phyloP scores from a whole-genome alignment of 352 stramenopile genomes.

The Globisporangium parvum region DNA sequence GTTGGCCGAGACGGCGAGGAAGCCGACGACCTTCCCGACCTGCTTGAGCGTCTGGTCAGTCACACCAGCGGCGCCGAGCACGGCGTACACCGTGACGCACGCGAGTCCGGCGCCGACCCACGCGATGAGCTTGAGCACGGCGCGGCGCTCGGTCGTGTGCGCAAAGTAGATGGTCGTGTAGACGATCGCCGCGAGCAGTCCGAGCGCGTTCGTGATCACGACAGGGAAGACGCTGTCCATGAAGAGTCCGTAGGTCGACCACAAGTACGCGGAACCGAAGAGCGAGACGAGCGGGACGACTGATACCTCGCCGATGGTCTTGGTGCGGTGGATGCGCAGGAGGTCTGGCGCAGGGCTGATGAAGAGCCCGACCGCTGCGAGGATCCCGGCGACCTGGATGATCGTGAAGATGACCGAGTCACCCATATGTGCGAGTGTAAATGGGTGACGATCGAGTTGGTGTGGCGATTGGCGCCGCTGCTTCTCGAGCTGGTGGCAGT shows the following conservation, averaged over 20 bases:
- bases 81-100: slow-evolving; percentile 20
- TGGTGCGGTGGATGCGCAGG: slow-evolving; percentile 8
- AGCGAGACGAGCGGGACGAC: slow-evolving; percentile 9
- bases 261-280: slow-evolving; percentile 5
- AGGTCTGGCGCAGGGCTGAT: slow-evolving; percentile 7
- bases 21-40: slow-evolving; percentile 7
- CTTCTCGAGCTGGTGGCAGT: too few species aligned
- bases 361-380: slow-evolving; percentile 4
- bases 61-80: slow-evolving; percentile 19
- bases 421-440: background rate
- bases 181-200: background rate
- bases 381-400: slow-evolving; percentile 4
- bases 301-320: slow-evolving; percentile 10
- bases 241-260: slow-evolving; percentile 8
- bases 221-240: slow-evolving; percentile 9
- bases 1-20: slow-evolving; percentile 17
- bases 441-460: background rate
- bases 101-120: background rate
- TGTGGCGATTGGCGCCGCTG: too few species aligned
- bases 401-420: slow-evolving; percentile 7
- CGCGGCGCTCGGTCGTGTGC: slow-evolving; percentile 3
- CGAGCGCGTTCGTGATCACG: slow-evolving; percentile 7
- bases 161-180: slow-evolving; percentile 6
- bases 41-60: slow-evolving; percentile 21
- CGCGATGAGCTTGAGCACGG: background rate